Base-by-base conservation (phyloP, 306 rosid genomes). In the Corylus heterophylla region DNA sequence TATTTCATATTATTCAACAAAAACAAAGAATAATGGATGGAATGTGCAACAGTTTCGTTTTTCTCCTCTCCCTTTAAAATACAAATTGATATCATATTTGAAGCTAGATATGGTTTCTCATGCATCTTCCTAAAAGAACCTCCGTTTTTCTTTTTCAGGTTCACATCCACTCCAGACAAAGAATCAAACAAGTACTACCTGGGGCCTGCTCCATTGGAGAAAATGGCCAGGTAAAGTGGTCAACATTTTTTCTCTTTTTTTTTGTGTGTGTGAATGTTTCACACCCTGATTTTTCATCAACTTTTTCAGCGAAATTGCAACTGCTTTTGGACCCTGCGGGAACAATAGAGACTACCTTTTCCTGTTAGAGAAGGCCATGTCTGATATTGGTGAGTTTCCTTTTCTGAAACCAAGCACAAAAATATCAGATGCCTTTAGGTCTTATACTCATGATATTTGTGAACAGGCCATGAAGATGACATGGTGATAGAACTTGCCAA, bases 321-420 rank as follows among this genome's bases (percentile, higher is more conserved):
- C 97, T 61, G 98, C 99, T 18, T 8, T n/a, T 79, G 99, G 99
- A 1, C 99, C 99, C n/a, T 93, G 94, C 22, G 99, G 99, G 72
- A 91, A 96, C 84, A 96, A 93, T 50, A 86, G 92, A 64, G 98
- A 96, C 74, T 96, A 96, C 55, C 52, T 96, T 74, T 96, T 96
- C 83, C 87, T 75, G 58, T 74, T 96, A 63, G 98, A 96, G 81
- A 96, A 90, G 79, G 98, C 99, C 76, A 54, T 93, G 99, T 73
- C 72, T 74, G 93, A 87, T 79, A 90, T 96, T 17, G 98, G 99
- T 96, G 76, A 82, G 87, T 83, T 42, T 74, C 20, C 18, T 12
- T 81, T 76, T 68, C 7, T 61, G n/a, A 58, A 8, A 42, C 7
- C 42, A 11, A 17, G 20, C 71, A 39, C 20, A n/a, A 66, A 20